Percentiles rank a stretch among this genome's conserved stretches.
phyloP scores from a whole-genome alignment of 202 grass and related monocot genomes.

The Hordeum pubiflorum region DNA sequence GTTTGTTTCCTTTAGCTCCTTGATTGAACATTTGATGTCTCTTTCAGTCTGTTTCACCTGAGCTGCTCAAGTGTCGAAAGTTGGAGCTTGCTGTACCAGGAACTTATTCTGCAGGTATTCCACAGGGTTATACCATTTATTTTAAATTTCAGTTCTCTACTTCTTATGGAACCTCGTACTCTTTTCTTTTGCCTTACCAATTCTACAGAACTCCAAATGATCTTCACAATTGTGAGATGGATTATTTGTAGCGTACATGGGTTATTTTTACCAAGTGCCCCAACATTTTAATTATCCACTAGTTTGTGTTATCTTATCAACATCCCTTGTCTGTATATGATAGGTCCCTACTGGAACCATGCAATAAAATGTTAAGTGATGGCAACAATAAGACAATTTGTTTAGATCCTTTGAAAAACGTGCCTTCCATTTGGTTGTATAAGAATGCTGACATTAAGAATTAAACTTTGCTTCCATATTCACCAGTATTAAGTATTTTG shows the following conservation, averaged over 20 bases:
- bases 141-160: not conserved
- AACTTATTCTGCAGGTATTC: conserved; percentile 75
- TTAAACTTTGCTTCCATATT: conserved; percentile 46
- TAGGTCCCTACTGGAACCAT: not conserved
- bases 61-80: conserved; percentile 86
- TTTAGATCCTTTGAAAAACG: not conserved
- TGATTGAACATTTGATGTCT: conserved; percentile 12
- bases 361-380: not conserved
- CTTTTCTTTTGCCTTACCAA: not conserved
- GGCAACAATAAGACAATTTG: not conserved
- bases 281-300: not conserved
- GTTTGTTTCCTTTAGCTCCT: conserved; percentile 23
- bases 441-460: not conserved
- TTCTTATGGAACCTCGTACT: not conserved
- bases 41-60: conserved; percentile 92
- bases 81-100: conserved; percentile 96
- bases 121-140: conserved; percentile 6
- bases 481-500: conserved; percentile 67
- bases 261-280: not conserved
- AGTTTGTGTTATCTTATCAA: not conserved
- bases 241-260: not conserved
- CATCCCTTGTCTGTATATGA: not conserved
- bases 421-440: not conserved
- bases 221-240: not conserved
- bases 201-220: not conserved